These are phyloP conservation scores for Claviceps cyperi DNA, from an alignment of 2,329 filamentous ascomycete species.

Conservation along the genomic window DNA sequence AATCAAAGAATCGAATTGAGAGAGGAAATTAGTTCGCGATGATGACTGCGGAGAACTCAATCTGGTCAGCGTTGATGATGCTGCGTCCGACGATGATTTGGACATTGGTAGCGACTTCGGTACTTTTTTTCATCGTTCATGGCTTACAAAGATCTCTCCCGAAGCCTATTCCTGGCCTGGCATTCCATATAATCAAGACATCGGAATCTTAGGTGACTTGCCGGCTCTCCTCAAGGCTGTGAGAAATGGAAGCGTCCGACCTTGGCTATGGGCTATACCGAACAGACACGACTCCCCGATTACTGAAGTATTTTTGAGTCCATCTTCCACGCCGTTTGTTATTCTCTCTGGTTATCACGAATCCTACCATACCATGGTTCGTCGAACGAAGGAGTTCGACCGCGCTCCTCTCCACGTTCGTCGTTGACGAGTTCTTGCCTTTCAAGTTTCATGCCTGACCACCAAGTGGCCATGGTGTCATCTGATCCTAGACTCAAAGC, in stretches of 20 bases:
- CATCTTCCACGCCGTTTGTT: not conserved
- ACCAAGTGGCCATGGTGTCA: slow-evolving; percentile 15
- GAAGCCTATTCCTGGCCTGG: not conserved
- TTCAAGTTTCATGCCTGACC: slow-evolving; percentile 6
- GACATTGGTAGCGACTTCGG: not conserved
- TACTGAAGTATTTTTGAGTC: not conserved
- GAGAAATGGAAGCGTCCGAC: not conserved
- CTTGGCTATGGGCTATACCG: not conserved
- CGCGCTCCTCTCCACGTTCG: not conserved
- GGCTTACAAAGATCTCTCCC: not conserved
- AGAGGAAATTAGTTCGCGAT: not conserved
- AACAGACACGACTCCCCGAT: not conserved
- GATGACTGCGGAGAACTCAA: not conserved
- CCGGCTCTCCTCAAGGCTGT: not conserved
- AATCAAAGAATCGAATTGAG: not conserved
- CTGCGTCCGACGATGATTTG: not conserved
- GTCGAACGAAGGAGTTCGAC: not conserved
- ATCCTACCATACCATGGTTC: not conserved
- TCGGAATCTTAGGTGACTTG: not conserved
- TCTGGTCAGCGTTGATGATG: not conserved
- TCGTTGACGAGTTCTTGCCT: not conserved
- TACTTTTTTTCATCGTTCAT: not conserved
- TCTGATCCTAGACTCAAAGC: slow-evolving; percentile 14
- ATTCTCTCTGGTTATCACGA: not conserved
- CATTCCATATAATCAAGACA: not conserved